Percentiles rank a stretch among this genome's conserved stretches.
phyloP scores from a whole-genome alignment of 2,329 filamentous ascomycete genomes.

The Alternaria sp. region DNA sequence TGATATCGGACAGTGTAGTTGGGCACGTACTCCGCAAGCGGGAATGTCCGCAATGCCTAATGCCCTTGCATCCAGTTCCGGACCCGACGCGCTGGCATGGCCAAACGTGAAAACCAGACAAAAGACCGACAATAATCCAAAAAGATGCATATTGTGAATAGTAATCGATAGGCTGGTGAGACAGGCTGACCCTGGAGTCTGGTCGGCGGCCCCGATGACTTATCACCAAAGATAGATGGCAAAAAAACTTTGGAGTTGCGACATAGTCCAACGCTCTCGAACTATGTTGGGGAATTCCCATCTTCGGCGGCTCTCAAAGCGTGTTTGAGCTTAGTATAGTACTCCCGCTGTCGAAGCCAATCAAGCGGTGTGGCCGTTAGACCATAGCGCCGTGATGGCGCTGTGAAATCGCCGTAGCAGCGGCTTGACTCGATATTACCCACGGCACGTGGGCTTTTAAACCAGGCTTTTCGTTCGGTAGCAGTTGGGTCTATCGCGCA shows the following conservation, averaged over 20 bases:
- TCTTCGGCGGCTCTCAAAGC: neutral
- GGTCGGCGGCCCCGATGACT: neutral
- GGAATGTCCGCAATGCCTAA: conserved; percentile 25
- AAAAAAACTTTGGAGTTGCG: neutral
- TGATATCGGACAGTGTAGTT: neutral
- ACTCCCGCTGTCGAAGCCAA: neutral
- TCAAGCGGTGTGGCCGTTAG: neutral
- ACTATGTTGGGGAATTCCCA: neutral
- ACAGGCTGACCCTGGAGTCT: neutral
- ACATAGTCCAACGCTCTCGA: neutral
- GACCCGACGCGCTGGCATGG: neutral
- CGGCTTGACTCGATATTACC: neutral
- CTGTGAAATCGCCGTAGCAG: neutral
- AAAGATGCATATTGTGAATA: conserved; percentile 2
- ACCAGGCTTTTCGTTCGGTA: neutral
- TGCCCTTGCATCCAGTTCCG: neutral
- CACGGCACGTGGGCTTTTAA: neutral
- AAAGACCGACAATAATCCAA: neutral
- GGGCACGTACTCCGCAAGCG: conserved; percentile 24
- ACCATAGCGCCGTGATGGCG: neutral
- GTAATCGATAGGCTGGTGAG: neutral
- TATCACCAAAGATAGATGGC: neutral
- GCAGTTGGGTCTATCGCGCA: neutral
- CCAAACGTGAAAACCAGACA: neutral
- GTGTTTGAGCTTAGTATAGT: neutral